Evolutionary conservation across 2,329 filamentous ascomycete species (phyloP).

Genomic region (Colletotrichum coccodes): DNA sequence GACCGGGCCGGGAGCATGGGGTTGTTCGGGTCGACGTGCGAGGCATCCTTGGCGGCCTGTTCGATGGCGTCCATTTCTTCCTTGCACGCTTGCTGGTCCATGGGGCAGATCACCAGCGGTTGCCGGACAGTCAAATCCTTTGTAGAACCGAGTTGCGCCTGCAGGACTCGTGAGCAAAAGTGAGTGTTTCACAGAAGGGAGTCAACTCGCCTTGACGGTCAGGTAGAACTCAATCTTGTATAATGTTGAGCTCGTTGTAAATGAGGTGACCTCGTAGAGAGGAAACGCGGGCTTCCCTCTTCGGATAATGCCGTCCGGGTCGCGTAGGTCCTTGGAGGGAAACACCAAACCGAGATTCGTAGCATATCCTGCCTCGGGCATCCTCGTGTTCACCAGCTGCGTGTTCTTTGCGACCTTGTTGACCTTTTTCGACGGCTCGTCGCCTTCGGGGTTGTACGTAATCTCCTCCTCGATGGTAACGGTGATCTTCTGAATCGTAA

Average conservation of each 20-base stretch:
- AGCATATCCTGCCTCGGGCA: conserved; percentile 92
- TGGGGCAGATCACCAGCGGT: conserved; percentile 93
- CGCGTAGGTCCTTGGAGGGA: conserved; percentile 87
- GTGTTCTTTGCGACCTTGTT: conserved; percentile 88
- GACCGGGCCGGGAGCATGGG: conserved; percentile 89
- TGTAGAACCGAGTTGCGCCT: conserved; percentile 90
- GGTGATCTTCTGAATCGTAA: conserved; percentile 94
- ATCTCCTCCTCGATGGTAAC: conserved; percentile 97
- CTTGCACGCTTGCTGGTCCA: conserved; percentile 95
- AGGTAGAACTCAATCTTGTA: conserved; percentile 99
- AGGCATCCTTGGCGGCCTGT: conserved; percentile 92
- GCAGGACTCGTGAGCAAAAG: conserved; percentile 21
- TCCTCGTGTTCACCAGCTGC: conserved; percentile 81
- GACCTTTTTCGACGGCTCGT: conserved; percentile 90
- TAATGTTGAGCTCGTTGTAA: conserved; percentile 91
- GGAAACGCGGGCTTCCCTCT: conserved; percentile 89
- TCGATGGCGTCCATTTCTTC: conserved; percentile 99
- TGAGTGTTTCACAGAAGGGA: conserved; percentile 23
- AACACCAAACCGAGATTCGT: conserved; percentile 93
- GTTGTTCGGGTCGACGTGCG: conserved; percentile 86
- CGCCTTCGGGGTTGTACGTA: conserved; percentile 97
- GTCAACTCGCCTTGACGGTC: conserved; percentile 80
- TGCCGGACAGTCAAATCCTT: conserved; percentile 90
- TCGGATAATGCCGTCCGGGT: conserved; percentile 87
- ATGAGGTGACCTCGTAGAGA: conserved; percentile 86